Conservation (phyloP, 306 rosid genomes). For the Hippophae rhamnoides region DNA sequence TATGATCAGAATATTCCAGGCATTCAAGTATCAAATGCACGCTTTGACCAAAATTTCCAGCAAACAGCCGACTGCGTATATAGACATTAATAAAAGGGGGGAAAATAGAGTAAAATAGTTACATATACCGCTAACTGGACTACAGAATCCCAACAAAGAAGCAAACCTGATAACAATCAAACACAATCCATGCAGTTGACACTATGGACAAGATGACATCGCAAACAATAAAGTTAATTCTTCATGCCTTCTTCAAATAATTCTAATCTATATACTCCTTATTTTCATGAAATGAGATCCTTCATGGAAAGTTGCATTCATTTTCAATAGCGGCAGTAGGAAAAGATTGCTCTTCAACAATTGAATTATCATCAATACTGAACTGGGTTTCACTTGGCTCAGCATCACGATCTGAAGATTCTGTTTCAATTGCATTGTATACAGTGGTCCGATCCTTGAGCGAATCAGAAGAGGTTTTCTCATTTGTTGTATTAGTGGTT, state of each 20-base stretch:
- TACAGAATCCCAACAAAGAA: slow-evolving; percentile 41
- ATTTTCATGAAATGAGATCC: slow-evolving; percentile 35
- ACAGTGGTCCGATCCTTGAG: slow-evolving; percentile 29
- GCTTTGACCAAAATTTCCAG: slow-evolving; percentile 49
- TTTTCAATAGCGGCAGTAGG: slow-evolving; percentile 25
- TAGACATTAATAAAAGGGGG: slow-evolving; percentile 33
- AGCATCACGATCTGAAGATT: slow-evolving; percentile 20
- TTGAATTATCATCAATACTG: slow-evolving; percentile 23
- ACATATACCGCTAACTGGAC: slow-evolving; percentile 52
- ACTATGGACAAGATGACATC: slow-evolving; percentile 45
- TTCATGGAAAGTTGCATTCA: slow-evolving; percentile 15
- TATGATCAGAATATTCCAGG: slow-evolving; percentile 31
- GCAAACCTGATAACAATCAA: slow-evolving; percentile 45
- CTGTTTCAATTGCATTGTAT: slow-evolving; percentile 22
- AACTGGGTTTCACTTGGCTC: slow-evolving; percentile 27
- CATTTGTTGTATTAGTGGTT: slow-evolving; percentile 13
- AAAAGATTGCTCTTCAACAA: slow-evolving; percentile 43
- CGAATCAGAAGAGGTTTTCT: slow-evolving; percentile 24
- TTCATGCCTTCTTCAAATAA: slow-evolving; percentile 51
- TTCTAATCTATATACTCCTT: slow-evolving; percentile 37
- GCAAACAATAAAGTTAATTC: slow-evolving; percentile 47
- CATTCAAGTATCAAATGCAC: slow-evolving; percentile 22
- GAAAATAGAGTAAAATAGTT: slow-evolving; percentile 35
- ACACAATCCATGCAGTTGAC: slow-evolving; percentile 47
- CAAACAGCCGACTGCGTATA: slow-evolving; percentile 36